Evolutionary conservation across 306 rosid genomes (phyloP).

Genomic region (Carpinus fangiana): DNA sequence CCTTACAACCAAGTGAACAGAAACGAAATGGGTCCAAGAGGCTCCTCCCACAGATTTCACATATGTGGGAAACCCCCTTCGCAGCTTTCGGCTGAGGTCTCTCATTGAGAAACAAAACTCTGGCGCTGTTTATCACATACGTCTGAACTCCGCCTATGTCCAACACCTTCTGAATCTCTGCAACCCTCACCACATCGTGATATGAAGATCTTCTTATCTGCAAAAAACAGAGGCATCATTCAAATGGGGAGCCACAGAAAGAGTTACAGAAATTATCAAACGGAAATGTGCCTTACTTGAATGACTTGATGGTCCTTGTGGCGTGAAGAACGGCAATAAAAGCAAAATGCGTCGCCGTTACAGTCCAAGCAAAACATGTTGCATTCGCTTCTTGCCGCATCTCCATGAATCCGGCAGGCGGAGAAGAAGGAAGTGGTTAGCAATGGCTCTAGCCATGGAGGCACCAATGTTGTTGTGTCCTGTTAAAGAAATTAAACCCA

Average conservation of each 20-base stretch:
- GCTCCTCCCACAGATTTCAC: constrained; percentile 88
- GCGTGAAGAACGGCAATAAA: constrained; percentile 80
- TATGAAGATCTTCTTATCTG: constrained; percentile 91
- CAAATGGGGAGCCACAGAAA: no score
- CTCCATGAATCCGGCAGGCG: constrained; percentile 69
- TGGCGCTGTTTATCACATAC: constrained; percentile 88
- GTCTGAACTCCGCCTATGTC: constrained; percentile 89
- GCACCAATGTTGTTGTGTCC: constrained; percentile 66
- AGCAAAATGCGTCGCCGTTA: constrained; percentile 70
- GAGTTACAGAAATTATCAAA: no score
- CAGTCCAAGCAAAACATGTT: constrained; percentile 95
- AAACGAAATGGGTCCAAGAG: constrained; percentile 88
- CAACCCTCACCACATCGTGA: constrained; percentile 89
- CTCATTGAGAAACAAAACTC: constrained; percentile 88
- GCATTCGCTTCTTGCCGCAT: constrained; percentile 75
- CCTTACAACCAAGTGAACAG: constrained; percentile 98
- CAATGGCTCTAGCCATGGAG: constrained; percentile 85
- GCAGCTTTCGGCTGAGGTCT: constrained; percentile 92
- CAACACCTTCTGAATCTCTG: constrained; percentile 71
- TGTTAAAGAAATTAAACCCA: constrained; percentile 28
- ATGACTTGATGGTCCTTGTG: constrained; percentile 93
- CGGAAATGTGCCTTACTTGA: constrained; percentile 47
- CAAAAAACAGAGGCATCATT: background rate
- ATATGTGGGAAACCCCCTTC: constrained; percentile 73
- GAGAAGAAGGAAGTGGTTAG: constrained; percentile 70